These are phyloP conservation scores for Neurospora sp. DNA, from an alignment of 495 filamentous ascomycete genomes.

Conservation along the genomic window DNA sequence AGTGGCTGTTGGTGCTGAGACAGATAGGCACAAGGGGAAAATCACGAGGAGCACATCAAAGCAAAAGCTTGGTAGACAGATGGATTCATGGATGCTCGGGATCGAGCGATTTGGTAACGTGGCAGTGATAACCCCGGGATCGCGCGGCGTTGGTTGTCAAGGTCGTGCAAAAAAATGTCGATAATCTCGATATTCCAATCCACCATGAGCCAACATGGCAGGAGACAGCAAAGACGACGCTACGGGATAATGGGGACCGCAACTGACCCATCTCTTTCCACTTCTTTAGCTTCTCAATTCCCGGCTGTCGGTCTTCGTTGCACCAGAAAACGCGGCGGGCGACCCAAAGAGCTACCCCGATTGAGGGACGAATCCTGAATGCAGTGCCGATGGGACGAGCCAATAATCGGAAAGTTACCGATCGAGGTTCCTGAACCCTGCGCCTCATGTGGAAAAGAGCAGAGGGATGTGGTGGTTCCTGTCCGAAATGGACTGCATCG, in stretches of 20 bases:
- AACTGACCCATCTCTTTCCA: neutral
- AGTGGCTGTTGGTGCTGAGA: neutral
- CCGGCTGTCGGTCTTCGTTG: neutral
- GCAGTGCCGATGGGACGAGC: conserved; percentile 7
- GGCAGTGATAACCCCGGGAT: neutral
- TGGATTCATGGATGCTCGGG: neutral
- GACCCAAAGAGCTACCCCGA: conserved; percentile 1
- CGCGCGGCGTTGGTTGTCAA: neutral
- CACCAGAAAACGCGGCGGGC: neutral
- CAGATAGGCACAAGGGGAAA: neutral
- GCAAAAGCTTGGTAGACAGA: neutral
- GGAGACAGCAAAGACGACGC: neutral
- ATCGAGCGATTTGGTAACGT: neutral
- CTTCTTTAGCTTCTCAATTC: neutral
- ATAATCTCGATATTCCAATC: neutral
- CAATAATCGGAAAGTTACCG: conserved; percentile 16
- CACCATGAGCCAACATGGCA: neutral
- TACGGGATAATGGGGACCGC: neutral
- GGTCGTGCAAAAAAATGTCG: neutral
- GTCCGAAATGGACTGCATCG: neutral
- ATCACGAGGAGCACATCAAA: neutral
- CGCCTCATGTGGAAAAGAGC: neutral
- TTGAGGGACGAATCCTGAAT: conserved; percentile 1
- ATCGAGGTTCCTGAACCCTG: conserved; percentile 14
- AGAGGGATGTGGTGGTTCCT: neutral